A percentile compares a stretch with the other conserved stretches of the same genome.
These are phyloP conservation scores for Lecanicillium sp. DNA, from an alignment of 2,329 filamentous ascomycete genomes.

Conservation along the genomic window DNA sequence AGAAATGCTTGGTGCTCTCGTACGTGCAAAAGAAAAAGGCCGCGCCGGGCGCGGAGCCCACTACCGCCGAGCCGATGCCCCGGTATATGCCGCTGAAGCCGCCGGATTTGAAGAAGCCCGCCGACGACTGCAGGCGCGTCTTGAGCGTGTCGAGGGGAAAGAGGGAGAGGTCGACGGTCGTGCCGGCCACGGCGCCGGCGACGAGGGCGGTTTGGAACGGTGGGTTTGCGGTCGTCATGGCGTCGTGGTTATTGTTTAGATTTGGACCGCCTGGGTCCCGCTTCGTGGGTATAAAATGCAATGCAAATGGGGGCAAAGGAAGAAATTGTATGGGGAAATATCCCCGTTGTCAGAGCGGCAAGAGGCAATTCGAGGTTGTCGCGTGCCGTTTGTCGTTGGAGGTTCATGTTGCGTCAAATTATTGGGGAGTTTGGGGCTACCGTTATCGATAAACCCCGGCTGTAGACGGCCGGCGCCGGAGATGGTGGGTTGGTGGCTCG, in stretches of 20 bases:
- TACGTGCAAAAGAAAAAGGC: constrained; percentile 97
- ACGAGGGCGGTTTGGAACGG: constrained; percentile 55
- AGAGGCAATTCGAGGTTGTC: neutral
- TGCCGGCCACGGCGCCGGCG: constrained; percentile 86
- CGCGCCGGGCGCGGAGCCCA: constrained; percentile 87
- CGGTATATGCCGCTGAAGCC: constrained; percentile 91
- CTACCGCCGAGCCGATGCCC: constrained; percentile 79
- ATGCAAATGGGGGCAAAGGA: neutral
- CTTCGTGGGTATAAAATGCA: too few relatives aligned
- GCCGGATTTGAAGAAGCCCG: constrained; percentile 72
- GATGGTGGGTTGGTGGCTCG: neutral
- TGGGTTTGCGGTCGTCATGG: constrained; percentile 20
- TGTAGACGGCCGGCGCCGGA: neutral
- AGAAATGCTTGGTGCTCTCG: constrained; percentile 60
- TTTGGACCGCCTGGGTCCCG: too few relatives aligned
- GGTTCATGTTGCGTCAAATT: neutral
- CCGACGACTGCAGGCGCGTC: constrained; percentile 82
- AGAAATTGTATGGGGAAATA: neutral
- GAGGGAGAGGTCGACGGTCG: constrained; percentile 92
- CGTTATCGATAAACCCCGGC: constrained; percentile 7
- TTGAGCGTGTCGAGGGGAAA: constrained; percentile 98
- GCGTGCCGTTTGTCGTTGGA: neutral
- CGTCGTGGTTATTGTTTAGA: constrained; percentile 3
- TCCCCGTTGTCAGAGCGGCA: neutral
- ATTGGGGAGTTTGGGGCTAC: constrained; percentile 2